These are phyloP conservation scores for Jamesozyma spencerorum DNA, from an alignment of 805 yeast genomes.

Conservation along the genomic window DNA sequence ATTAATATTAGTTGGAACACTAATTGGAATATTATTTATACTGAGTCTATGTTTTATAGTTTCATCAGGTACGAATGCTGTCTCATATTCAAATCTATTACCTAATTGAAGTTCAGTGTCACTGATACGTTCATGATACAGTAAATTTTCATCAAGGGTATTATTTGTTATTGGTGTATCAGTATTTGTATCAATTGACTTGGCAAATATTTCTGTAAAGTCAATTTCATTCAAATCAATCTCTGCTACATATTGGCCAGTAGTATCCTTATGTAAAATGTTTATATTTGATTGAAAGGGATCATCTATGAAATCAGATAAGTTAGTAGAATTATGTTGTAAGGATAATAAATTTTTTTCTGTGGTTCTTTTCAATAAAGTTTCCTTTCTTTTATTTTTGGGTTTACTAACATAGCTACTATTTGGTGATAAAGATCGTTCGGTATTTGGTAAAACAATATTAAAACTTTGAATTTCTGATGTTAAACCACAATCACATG, in stretches of 20 bases:
- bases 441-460: slow-evolving; percentile 23
- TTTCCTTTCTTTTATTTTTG: slow-evolving; percentile 10
- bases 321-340: background rate
- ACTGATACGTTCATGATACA: too few relatives aligned
- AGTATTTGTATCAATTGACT: slow-evolving; percentile 8
- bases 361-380: slow-evolving; percentile 13
- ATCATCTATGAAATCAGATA: slow-evolving; percentile 5
- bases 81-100: too few relatives aligned
- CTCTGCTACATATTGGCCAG: background rate
- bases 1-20: too few relatives aligned
- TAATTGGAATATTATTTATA: too few relatives aligned
- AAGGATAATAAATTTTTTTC: slow-evolving; percentile 12
- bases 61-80: too few relatives aligned
- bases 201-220: slow-evolving; percentile 28
- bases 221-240: slow-evolving; percentile 28
- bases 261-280: background rate
- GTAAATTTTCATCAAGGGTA: too few relatives aligned
- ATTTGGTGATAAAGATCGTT: background rate
- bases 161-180: too few relatives aligned
- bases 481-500: slow-evolving; percentile 33
- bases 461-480: slow-evolving; percentile 29
- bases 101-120: too few relatives aligned
- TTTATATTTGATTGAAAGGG: background rate
- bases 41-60: too few relatives aligned
- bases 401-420: slow-evolving; percentile 12